Evolutionary conservation across 805 yeast species (phyloP), one percentile per base, ranked within the genome.

Genomic region (Scheffersomyces coipomensis): DNA sequence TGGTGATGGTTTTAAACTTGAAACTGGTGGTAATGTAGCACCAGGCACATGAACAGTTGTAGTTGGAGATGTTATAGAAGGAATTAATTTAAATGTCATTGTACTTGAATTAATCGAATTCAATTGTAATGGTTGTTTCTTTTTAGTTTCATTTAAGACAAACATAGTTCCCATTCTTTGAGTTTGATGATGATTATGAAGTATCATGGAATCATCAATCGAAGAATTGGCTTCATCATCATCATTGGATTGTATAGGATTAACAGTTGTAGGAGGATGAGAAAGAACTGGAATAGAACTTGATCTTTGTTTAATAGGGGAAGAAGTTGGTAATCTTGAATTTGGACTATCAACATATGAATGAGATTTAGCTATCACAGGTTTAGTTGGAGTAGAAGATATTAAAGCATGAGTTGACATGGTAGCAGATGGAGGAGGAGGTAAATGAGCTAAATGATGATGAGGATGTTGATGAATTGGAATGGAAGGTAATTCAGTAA

Each of bases 401-500:
- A 55, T 37, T 12, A 58, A 42, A 26, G 15, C 19, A 6, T 33
- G 38, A 15, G 39, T 30, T 10, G 26, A 34, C 9, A 38, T 30
- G 17, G 29, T 34, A n/a, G 47, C 38, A 12, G 27, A 12, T 31
- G 19, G n/a, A 3, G 39, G 37, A 11, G 39, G 38, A 12, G 18
- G 19, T 12, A 29, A 10, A 21, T 18, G 40, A 36, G 33, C 25
- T 23, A 34, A 29, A 21, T 22, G 39, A 21, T 3, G 45, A 46
- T 23, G 39, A 38, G 25, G 35, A 33, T 34, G 43, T 24, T 22
- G 48, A 38, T 22, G 57, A 51, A 8, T 45, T 3, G 68, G 68
- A 10, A 70, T 66, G n/a, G 72, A 71, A 22, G 73, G 73, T 47
- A 70, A 57, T 42, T 61, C 71, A 7, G 73, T 66, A 30, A 70